Conservation (phyloP, 305 asterid species). For the Fraxinus albicans region DNA sequence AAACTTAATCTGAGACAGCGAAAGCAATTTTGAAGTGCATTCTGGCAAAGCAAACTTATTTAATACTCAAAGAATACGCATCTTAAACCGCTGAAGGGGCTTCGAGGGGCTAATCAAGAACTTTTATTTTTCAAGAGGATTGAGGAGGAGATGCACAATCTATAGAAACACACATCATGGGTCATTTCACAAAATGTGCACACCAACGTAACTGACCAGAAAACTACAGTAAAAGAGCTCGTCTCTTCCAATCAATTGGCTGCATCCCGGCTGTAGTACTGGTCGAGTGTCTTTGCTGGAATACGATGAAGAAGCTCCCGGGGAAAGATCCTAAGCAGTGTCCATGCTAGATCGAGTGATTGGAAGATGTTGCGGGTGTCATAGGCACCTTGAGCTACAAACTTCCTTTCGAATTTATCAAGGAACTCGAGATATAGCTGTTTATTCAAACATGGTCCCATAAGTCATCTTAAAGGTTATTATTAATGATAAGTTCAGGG, state of each 20-base stretch:
- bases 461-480: background rate
- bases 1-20: constrained; percentile 27
- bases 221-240: background rate
- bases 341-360: constrained; percentile 97
- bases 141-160: constrained; percentile 40
- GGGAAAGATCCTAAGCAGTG: constrained; percentile 94
- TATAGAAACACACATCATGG: constrained; percentile 35
- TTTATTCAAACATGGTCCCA: background rate
- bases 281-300: constrained; percentile 96
- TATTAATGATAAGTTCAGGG: background rate
- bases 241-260: constrained; percentile 43
- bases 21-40: background rate
- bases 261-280: constrained; percentile 86
- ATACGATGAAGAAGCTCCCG: constrained; percentile 98
- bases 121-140: constrained; percentile 38
- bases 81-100: constrained; percentile 33
- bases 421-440: constrained; percentile 31
- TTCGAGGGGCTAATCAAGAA: constrained; percentile 35
- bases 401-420: constrained; percentile 97
- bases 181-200: constrained; percentile 27
- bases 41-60: background rate
- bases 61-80: constrained; percentile 22
- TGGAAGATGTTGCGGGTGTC: constrained; percentile 49
- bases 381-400: constrained; percentile 94
- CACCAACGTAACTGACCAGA: constrained; percentile 10